Conservation (phyloP, 2,329 filamentous ascomycete species). For the Diplodia sapinea region DNA sequence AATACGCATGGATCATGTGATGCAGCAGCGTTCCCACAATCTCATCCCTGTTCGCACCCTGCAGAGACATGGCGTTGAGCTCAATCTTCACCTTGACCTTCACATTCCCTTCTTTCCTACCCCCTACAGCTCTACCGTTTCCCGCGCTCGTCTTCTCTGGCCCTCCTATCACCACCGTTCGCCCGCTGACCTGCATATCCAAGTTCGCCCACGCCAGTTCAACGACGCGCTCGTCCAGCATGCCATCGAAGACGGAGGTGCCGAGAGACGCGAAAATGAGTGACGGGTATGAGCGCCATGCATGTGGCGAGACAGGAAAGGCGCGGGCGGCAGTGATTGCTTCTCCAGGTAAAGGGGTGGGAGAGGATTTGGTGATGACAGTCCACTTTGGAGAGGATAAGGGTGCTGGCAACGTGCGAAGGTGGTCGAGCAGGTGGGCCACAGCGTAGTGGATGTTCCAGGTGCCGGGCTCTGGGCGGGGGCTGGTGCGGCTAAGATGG, state of each 20-base stretch:
- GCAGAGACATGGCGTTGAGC: conserved; percentile 39
- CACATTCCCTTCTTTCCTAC: neutral
- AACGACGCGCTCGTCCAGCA: conserved; percentile 46
- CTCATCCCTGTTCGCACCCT: conserved; percentile 41
- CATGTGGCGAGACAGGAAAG: conserved; percentile 33
- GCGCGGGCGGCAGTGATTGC: conserved; percentile 36
- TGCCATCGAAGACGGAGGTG: conserved; percentile 45
- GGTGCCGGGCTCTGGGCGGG: conserved; percentile 35
- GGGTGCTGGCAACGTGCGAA: conserved; percentile 34
- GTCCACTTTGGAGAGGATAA: conserved; percentile 30
- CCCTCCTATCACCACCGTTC: conserved; percentile 46
- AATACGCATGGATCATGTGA: conserved; percentile 55
- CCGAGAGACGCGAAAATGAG: conserved; percentile 48
- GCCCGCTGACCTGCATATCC: conserved; percentile 41
- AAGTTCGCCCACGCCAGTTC: conserved; percentile 42
- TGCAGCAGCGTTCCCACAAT: conserved; percentile 49
- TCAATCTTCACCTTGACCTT: conserved; percentile 43
- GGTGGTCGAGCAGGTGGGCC: conserved; percentile 46
- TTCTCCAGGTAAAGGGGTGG: conserved; percentile 30
- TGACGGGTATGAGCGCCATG: conserved; percentile 42
- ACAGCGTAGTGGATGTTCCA: conserved; percentile 53
- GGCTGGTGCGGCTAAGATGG: neutral
- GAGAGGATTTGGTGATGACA: neutral
- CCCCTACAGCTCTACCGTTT: neutral
- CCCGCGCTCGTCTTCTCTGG: conserved; percentile 12